Conservation (phyloP, 108 stramenopile species). For the Schizochytrium sp. region DNA sequence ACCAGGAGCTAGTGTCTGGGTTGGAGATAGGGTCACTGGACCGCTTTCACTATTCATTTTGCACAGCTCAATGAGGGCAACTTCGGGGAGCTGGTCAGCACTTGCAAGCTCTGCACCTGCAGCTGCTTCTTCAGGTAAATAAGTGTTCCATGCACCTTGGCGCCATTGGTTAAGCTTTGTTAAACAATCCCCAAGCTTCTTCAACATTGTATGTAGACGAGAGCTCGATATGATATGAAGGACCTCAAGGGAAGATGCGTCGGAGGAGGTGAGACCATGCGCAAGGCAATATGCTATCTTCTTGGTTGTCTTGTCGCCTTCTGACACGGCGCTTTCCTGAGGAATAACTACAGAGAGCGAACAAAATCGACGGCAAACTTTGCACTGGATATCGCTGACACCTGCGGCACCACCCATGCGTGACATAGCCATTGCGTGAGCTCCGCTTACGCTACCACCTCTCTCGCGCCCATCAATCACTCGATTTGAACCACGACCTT, state of each 20-base stretch:
- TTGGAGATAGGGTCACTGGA: background rate
- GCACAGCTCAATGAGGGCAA: background rate
- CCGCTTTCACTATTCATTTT: background rate
- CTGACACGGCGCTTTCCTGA: background rate
- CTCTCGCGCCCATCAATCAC: slow-evolving; percentile 43
- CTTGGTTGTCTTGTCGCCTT: background rate
- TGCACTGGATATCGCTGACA: slow-evolving; percentile 13
- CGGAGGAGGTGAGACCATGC: background rate
- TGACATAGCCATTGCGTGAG: background rate
- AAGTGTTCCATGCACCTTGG: background rate
- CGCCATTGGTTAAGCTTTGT: slow-evolving; percentile 15
- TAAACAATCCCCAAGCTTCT: background rate
- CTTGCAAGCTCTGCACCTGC: background rate
- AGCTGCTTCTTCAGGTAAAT: background rate
- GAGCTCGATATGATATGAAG: background rate
- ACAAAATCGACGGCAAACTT: slow-evolving; percentile 21
- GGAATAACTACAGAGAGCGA: slow-evolving; percentile 26
- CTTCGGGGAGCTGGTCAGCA: background rate
- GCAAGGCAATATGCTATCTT: background rate
- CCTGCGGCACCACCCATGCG: slow-evolving; percentile 53
- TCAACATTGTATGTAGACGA: background rate
- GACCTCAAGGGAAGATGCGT: background rate
- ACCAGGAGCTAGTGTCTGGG: background rate
- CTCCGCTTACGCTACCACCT: background rate
- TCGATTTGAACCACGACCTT: background rate